Conservation (phyloP, 1,139 yeast genomes). For the Candida sojae region DNA sequence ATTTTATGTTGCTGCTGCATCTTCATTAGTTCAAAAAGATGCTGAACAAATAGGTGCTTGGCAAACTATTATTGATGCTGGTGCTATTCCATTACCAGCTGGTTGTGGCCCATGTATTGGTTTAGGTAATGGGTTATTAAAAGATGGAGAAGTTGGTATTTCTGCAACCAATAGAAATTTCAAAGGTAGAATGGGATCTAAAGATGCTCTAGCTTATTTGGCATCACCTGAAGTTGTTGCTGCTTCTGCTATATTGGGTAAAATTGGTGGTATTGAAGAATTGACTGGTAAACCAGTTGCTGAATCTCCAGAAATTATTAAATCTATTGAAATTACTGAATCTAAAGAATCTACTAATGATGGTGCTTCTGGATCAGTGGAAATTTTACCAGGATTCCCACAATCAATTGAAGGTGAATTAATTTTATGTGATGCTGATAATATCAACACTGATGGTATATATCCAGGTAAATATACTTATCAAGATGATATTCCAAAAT, state of each 20-base stretch:
- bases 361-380: slow-evolving; percentile 48
- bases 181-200: slow-evolving; percentile 99
- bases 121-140: slow-evolving; percentile 86
- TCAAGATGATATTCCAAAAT: slow-evolving; percentile 93
- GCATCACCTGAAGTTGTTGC: slow-evolving; percentile 99
- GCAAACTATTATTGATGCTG: slow-evolving; percentile 86
- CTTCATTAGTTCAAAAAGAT: slow-evolving; percentile 87
- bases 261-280: slow-evolving; percentile 91
- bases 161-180: slow-evolving; percentile 98
- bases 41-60: slow-evolving; percentile 92
- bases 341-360: slow-evolving; percentile 28
- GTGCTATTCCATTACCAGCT: slow-evolving; percentile 93
- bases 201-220: slow-evolving; percentile 91
- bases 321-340: slow-evolving; percentile 43
- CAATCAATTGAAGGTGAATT: slow-evolving; percentile 85
- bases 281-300: slow-evolving; percentile 59
- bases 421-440: slow-evolving; percentile 94
- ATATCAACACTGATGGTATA: slow-evolving; percentile 96
- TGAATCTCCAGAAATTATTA: slow-evolving; percentile 46
- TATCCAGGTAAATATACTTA: slow-evolving; percentile 99
- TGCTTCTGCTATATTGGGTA: slow-evolving; percentile 92
- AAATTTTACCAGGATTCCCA: slow-evolving; percentile 89
- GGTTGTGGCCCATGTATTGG: slow-evolving; percentile 99
- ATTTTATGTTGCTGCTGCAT: slow-evolving; percentile 97
- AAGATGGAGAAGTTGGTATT: slow-evolving; percentile 97